These are phyloP conservation scores for Globisporangium cylindrosporum DNA, from an alignment of 352 stramenopile genomes.

Conservation along the genomic window DNA sequence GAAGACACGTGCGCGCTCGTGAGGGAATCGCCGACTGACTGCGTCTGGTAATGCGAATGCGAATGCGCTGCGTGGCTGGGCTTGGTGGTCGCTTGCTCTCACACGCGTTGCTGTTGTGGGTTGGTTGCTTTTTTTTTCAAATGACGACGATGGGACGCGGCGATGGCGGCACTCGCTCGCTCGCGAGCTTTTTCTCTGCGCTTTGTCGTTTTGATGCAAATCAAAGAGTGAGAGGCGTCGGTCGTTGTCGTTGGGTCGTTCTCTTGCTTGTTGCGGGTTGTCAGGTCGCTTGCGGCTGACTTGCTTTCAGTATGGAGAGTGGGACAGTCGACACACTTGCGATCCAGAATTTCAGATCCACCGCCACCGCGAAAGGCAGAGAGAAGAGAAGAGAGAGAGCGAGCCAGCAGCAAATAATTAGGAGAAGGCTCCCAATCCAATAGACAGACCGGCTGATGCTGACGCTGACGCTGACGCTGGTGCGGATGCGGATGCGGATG, in stretches of 20 bases:
- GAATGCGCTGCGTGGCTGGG: neutral
- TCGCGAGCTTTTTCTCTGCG: neutral
- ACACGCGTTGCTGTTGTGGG: neutral
- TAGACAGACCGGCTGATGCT: neutral
- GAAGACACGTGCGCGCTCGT: neutral
- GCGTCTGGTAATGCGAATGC: neutral
- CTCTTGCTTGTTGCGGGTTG: conserved; percentile 6
- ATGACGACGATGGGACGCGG: conserved; percentile 7
- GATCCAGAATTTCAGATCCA: conserved; percentile 5
- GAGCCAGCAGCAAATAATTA: neutral
- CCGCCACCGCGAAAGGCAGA: conserved; percentile 2
- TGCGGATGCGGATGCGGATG: too few species aligned
- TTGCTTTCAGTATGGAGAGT: conserved; percentile 15
- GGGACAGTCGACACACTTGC: conserved; percentile 9
- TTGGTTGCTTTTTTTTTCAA: conserved; percentile 5
- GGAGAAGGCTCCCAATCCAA: neutral
- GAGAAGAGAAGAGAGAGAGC: neutral
- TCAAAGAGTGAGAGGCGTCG: neutral
- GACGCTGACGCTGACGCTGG: neutral
- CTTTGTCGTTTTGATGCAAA: conserved; percentile 14
- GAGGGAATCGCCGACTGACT: conserved; percentile 1
- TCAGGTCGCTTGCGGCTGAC: conserved; percentile 1
- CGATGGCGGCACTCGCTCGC: neutral
- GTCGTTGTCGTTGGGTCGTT: conserved; percentile 5
- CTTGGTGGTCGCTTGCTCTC: neutral